Base-by-base conservation (phyloP, 2,329 filamentous ascomycete species). In the Xylariomycetidae sp. region DNA sequence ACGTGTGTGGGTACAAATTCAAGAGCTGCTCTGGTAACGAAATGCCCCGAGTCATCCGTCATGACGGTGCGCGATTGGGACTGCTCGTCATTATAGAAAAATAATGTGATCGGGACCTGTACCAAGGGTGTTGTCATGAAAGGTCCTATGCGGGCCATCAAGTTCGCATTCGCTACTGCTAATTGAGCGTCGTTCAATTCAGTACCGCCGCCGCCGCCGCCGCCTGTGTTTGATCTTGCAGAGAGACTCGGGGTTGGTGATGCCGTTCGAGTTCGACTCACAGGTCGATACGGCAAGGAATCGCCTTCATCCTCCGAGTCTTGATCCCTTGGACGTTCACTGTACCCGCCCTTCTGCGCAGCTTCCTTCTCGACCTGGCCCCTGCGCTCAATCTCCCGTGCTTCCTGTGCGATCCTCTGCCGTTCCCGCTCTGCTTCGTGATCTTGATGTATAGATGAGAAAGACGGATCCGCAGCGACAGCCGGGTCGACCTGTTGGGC, bases 1-100 rank as follows among this genome's bases (percentile, higher is more conserved):
- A 96, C 80, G 56, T 95, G 82, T 0, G 88, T 96, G 0, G 92
- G 94, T 2, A 95, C 68, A 54, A 98, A 98, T 17, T 92, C 84
- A 20, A 98, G 68, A 1, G 87, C 77, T 6, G 85, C 88, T 10
- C 88, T 77, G 18, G 89, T 68, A 25, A 69, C 74, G 50, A 98
- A 98, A 59, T 98, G 92, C 0, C 92, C 92, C 1, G 86, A 80
- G 19, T 92, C 84, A 51, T 96, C 84, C 0, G 94, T 98, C 42
- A 77, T 74, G 4, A 95, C 78, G 1, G 86, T 95, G 33, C 84
- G 77, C 17, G 90, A 94, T 48, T 88, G 82, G 1, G 90, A 95
- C 31, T 80, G 73, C 3, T 73, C 64, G 11, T 94, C 80, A 50
- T 97, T 92, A 63, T 94, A 98, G 60, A 98, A 97, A 67, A 97